Evolutionary conservation across 2,329 filamentous ascomycete genomes (phyloP).

Genomic region (Cyphellophora attinorum): DNA sequence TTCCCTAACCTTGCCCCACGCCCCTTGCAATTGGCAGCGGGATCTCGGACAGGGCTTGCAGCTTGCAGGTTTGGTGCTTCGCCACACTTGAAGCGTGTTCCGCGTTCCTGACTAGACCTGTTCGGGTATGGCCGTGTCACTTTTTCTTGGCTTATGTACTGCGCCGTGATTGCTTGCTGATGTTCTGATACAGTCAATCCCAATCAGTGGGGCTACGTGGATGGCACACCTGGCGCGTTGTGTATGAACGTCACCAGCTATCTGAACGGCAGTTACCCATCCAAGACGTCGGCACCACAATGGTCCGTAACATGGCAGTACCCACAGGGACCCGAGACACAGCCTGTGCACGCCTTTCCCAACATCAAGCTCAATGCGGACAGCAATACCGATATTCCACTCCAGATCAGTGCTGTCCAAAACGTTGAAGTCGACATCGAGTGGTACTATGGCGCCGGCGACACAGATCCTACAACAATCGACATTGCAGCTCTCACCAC

Average conservation of each 20-base stretch:
- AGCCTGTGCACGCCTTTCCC: constrained; percentile 46
- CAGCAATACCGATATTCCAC: constrained; percentile 32
- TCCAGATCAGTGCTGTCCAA: constrained; percentile 28
- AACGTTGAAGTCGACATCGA: constrained; percentile 35
- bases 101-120: constrained; percentile 2
- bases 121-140: neutral
- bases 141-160: constrained; percentile 1
- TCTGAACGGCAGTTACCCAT: constrained; percentile 43
- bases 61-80: neutral
- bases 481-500: constrained; percentile 25
- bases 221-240: constrained; percentile 23
- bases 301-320: constrained; percentile 48
- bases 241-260: constrained; percentile 45
- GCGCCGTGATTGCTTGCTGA: constrained; percentile 3
- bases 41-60: no score
- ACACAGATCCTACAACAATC: constrained; percentile 27
- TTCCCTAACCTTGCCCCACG: no score
- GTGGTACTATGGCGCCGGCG: constrained; percentile 43
- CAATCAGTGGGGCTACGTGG: constrained; percentile 44
- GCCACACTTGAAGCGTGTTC: constrained; percentile 3
- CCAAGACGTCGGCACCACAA: constrained; percentile 35
- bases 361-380: constrained; percentile 39
- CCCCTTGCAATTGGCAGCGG: no score
- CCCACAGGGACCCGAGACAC: constrained; percentile 27
- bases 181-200: constrained; percentile 39